phyloP scores from a whole-genome alignment of 805 yeast species.

The Ogataea philodendri region DNA sequence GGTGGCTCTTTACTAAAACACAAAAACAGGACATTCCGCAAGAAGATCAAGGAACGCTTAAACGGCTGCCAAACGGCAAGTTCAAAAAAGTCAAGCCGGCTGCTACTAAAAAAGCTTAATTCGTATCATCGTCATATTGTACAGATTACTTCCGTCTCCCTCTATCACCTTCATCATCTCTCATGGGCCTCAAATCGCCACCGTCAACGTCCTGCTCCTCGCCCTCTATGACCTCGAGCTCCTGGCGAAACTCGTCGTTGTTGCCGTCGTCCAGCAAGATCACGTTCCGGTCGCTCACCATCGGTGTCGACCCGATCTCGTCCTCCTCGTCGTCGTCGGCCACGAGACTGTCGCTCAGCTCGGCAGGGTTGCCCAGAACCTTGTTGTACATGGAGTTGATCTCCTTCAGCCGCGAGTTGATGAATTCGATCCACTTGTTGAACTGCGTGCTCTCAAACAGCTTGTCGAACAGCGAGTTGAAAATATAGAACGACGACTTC shows the following conservation, averaged over 20 bases:
- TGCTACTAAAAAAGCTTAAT: background rate
- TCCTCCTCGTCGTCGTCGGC: conserved; percentile 30
- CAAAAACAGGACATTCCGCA: conserved; percentile 1
- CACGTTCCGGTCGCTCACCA: conserved; percentile 26
- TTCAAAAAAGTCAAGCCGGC: conserved; percentile 28
- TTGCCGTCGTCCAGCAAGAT: conserved; percentile 39
- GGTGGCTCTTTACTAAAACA: conserved; percentile 41
- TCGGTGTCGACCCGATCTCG: conserved; percentile 8
- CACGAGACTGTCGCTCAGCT: conserved; percentile 22
- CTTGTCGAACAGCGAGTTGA: conserved; percentile 32
- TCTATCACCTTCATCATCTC: conserved; percentile 17
- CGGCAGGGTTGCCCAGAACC: conserved; percentile 49
- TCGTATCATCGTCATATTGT: conserved; percentile 13
- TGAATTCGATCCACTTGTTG: conserved; percentile 48
- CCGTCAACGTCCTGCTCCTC: conserved; percentile 26
- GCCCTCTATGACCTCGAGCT: conserved; percentile 28
- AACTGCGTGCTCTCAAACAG: conserved; percentile 29
- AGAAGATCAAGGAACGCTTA: conserved; percentile 28
- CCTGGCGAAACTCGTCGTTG: conserved; percentile 45
- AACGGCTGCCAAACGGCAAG: conserved; percentile 61
- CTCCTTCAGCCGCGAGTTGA: conserved; percentile 45
- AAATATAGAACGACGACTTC: conserved; percentile 33
- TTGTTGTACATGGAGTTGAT: conserved; percentile 57
- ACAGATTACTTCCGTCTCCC: conserved; percentile 19
- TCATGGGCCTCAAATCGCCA: conserved; percentile 39